Conservation (phyloP, 2,329 filamentous ascomycete species). For the Monosporascus sp. region DNA sequence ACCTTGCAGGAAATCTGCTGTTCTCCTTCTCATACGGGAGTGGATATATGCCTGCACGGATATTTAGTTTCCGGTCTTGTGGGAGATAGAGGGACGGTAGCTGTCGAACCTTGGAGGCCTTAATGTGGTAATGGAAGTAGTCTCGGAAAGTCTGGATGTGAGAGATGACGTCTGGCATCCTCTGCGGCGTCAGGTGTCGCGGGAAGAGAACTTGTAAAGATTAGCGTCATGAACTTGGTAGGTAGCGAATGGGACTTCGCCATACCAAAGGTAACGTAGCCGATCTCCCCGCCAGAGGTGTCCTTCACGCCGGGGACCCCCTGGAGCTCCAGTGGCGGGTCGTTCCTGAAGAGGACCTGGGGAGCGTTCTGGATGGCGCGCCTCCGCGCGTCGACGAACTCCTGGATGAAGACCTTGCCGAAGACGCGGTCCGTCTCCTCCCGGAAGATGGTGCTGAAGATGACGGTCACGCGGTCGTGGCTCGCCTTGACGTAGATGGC, state of each 20-base stretch:
- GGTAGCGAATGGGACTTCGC: not conserved
- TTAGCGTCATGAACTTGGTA: not conserved
- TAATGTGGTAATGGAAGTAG: slow-evolving; percentile 99
- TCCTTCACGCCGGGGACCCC: slow-evolving; percentile 76
- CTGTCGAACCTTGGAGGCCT: slow-evolving; percentile 75
- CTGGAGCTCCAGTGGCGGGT: slow-evolving; percentile 87
- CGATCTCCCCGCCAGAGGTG: slow-evolving; percentile 76
- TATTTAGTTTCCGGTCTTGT: slow-evolving; percentile 3
- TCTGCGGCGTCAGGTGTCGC: slow-evolving; percentile 82
- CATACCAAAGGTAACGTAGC: slow-evolving; percentile 96
- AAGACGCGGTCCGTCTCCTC: slow-evolving; percentile 98
- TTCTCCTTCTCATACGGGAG: slow-evolving; percentile 94
- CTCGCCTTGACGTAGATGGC: slow-evolving; percentile 98
- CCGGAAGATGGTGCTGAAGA: slow-evolving; percentile 96
- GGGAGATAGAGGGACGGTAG: not conserved
- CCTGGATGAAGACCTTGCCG: slow-evolving; percentile 96
- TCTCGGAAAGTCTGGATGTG: slow-evolving; percentile 99
- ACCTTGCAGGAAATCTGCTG: slow-evolving; percentile 97
- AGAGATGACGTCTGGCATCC: slow-evolving; percentile 91
- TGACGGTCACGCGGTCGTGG: slow-evolving; percentile 95
- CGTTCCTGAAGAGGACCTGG: slow-evolving; percentile 92
- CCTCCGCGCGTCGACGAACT: slow-evolving; percentile 94
- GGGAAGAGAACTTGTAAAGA: slow-evolving; percentile 77
- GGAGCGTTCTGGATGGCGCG: slow-evolving; percentile 97
- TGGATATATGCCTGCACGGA: slow-evolving; percentile 78